These are phyloP conservation scores for Xylaria venustula DNA, from an alignment of 495 filamentous ascomycete species.

Conservation along the genomic window DNA sequence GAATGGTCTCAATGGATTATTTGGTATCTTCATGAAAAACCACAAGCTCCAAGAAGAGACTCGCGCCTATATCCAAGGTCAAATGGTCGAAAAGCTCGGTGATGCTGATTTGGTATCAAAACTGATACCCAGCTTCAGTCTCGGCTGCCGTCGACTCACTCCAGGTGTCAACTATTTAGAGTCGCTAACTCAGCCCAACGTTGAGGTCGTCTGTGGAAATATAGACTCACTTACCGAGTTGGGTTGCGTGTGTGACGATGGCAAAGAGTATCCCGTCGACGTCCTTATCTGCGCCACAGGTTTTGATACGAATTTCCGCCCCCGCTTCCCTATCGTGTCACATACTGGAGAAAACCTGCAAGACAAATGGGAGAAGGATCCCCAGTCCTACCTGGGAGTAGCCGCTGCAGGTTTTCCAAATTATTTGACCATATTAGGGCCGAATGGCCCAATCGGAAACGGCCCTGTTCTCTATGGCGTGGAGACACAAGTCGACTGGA, in stretches of 20 bases:
- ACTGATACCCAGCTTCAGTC: constrained; percentile 56
- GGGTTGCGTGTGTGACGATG: constrained; percentile 47
- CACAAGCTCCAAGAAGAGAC: constrained; percentile 38
- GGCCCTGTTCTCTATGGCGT: constrained; percentile 25
- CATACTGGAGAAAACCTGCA: constrained; percentile 41
- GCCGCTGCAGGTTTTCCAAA: constrained; percentile 58
- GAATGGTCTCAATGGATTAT: constrained; percentile 43
- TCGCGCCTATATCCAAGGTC: constrained; percentile 21
- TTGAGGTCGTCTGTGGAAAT: constrained; percentile 44
- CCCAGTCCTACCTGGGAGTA: constrained; percentile 53
- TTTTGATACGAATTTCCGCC: constrained; percentile 52
- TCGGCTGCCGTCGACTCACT: constrained; percentile 60
- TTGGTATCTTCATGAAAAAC: constrained; percentile 44
- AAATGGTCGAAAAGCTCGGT: constrained; percentile 45
- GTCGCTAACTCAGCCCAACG: constrained; percentile 53
- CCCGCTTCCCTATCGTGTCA: constrained; percentile 52
- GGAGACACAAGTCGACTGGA: constrained; percentile 30
- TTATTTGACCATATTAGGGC: constrained; percentile 44
- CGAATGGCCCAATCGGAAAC: constrained; percentile 29
- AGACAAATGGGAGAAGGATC: constrained; percentile 50
- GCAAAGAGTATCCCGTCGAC: constrained; percentile 45
- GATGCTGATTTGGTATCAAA: constrained; percentile 34
- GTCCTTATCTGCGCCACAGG: constrained; percentile 60
- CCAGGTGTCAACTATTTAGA: constrained; percentile 63
- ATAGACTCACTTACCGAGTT: constrained; percentile 51